A percentile compares a stretch with the other conserved stretches of the same genome.
Conservation (phyloP, 176 grass and related monocot genomes). For the Cenchrus americanus region DNA sequence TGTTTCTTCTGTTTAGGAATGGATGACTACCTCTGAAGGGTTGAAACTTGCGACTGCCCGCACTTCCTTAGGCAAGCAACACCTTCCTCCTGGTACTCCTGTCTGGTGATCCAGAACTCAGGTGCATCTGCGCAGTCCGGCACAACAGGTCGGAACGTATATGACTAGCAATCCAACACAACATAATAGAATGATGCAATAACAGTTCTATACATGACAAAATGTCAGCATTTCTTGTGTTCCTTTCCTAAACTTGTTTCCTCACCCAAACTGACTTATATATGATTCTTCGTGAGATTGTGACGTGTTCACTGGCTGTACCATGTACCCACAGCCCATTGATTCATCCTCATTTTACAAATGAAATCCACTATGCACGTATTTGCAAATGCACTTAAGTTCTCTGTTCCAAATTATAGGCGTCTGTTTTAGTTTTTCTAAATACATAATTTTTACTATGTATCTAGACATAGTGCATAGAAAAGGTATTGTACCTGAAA, state of each 20-base stretch:
- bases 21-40: not conserved
- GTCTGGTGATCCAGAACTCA: conserved; percentile 92
- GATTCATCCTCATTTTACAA: too few species aligned
- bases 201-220: not conserved
- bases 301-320: too few species aligned
- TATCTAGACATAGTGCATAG: too few species aligned
- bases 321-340: too few species aligned
- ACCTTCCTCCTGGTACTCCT: conserved; percentile 96
- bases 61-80: conserved; percentile 78
- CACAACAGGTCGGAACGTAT: conserved; percentile 1
- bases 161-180: not conserved
- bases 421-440: too few species aligned
- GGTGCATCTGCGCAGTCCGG: conserved; percentile 63
- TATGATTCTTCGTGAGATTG: not conserved
- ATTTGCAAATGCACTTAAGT: too few species aligned
- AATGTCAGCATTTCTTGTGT: not conserved
- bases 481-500: too few species aligned
- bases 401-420: too few species aligned
- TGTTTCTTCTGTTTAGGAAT: not conserved
- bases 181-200: not conserved
- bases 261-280: not conserved
- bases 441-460: too few species aligned
- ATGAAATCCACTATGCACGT: too few species aligned
- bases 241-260: not conserved
- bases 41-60: conserved; percentile 66